A percentile compares a stretch with the other conserved stretches of the same genome.
Evolutionary conservation across 805 yeast species (phyloP).

Genomic region (Kuraishia capsulata): DNA sequence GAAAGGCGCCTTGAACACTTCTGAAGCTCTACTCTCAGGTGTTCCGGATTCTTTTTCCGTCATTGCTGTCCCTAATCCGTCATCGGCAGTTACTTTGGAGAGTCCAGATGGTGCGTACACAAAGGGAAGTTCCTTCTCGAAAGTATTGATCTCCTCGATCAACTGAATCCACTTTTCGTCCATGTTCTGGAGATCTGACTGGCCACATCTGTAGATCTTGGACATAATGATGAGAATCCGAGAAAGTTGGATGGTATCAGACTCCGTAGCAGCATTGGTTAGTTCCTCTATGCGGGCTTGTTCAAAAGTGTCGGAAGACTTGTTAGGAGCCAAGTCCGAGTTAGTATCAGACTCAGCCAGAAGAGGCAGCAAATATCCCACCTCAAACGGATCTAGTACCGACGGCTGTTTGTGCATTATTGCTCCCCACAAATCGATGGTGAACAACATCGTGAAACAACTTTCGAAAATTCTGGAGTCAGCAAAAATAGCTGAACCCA

Average conservation of each 20-base stretch:
- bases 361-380: slow-evolving; percentile 2
- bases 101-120: slow-evolving; percentile 5
- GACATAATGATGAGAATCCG: neutral
- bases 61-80: slow-evolving; percentile 4
- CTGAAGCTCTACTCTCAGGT: neutral
- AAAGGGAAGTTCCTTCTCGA: slow-evolving; percentile 6
- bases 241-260: neutral
- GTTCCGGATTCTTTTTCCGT: neutral
- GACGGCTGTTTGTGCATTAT: neutral
- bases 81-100: slow-evolving; percentile 3
- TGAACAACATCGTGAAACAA: slow-evolving; percentile 3
- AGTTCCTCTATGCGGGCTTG: neutral
- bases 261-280: neutral
- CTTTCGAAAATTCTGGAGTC: neutral
- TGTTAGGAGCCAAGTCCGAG: neutral
- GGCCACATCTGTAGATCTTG: neutral
- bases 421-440: slow-evolving; percentile 3
- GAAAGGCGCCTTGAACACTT: slow-evolving; percentile 7
- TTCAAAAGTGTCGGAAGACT: neutral
- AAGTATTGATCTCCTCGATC: slow-evolving; percentile 1
- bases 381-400: slow-evolving; percentile 2
- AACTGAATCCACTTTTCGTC: neutral
- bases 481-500: neutral
- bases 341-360: neutral
- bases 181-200: neutral